A percentile compares a stretch with the other conserved stretches of the same genome.
Conservation (phyloP, 148 eudicot genomes). For the Camellia granthamiana region DNA sequence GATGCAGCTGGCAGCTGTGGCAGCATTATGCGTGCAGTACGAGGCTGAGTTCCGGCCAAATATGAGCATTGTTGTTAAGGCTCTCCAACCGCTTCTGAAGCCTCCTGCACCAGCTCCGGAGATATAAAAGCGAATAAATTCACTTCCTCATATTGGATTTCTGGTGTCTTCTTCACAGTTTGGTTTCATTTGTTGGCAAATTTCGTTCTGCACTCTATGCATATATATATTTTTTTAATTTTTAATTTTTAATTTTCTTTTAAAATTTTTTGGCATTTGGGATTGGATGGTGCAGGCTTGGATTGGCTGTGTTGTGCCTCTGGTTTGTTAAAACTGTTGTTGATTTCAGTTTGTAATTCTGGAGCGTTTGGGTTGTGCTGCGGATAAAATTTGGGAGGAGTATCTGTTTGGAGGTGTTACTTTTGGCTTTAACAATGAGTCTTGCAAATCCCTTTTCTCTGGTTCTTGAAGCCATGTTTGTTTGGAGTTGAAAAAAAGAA, state of each 20-base stretch:
- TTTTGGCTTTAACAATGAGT: no score
- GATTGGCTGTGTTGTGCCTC: neutral
- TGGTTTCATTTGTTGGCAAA: constrained; percentile 10
- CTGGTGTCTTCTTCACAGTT: constrained; percentile 6
- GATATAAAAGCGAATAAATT: neutral
- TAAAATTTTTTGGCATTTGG: neutral
- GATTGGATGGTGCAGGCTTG: neutral
- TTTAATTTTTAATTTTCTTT: neutral
- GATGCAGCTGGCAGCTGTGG: constrained; percentile 57
- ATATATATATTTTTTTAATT: neutral
- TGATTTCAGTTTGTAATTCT: neutral
- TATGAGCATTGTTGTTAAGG: constrained; percentile 49
- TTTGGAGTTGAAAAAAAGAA: no score
- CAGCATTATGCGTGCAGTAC: constrained; percentile 57
- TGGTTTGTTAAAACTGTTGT: neutral
- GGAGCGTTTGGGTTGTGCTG: neutral
- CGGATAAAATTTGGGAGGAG: neutral
- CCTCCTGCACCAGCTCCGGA: constrained; percentile 20
- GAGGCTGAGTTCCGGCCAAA: constrained; percentile 58
- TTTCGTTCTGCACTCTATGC: neutral
- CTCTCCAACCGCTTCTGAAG: constrained; percentile 45
- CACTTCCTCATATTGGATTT: neutral
- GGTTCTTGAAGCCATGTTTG: no score
- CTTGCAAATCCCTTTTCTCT: no score
- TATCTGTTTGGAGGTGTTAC: no score